phyloP scores from a whole-genome alignment of 1,284 basidiomycete species.

The Moesziomyces globuligerus region DNA sequence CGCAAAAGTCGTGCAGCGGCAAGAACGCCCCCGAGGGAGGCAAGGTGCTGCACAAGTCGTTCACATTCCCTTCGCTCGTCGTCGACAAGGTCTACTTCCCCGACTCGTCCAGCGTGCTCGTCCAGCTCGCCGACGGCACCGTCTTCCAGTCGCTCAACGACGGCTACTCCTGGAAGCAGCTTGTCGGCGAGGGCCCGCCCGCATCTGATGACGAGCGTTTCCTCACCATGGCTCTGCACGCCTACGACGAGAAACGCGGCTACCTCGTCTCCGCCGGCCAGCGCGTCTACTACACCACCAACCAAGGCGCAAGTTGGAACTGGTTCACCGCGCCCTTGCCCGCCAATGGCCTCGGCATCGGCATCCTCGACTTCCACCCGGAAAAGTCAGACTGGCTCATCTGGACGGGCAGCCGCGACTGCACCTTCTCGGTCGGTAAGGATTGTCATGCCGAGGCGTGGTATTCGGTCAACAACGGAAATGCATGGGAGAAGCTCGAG shows the following conservation, averaged over 20 bases:
- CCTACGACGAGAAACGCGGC: conserved; percentile 80
- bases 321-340: conserved; percentile 73
- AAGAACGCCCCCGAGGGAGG: conserved; percentile 67
- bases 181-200: conserved; percentile 69
- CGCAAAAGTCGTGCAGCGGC: conserved; percentile 78
- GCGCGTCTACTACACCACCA: conserved; percentile 80
- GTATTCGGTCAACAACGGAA: conserved; percentile 72
- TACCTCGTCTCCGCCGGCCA: conserved; percentile 82
- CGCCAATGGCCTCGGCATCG: conserved; percentile 82
- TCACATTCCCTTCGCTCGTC: conserved; percentile 78
- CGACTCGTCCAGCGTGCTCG: conserved; percentile 78
- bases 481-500: conserved; percentile 80
- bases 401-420: conserved; percentile 86
- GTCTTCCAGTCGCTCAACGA: conserved; percentile 95
- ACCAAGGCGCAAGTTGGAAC: conserved; percentile 82
- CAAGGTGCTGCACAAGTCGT: conserved; percentile 68
- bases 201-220: conserved; percentile 21
- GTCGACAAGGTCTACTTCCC: conserved; percentile 84
- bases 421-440: conserved; percentile 60
- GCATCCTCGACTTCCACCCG: conserved; percentile 88
- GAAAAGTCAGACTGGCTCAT: conserved; percentile 82
- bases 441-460: conserved; percentile 60
- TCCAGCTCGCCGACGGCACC: conserved; percentile 79
- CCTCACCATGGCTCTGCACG: conserved; percentile 85
- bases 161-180: conserved; percentile 86